phyloP scores from a whole-genome alignment of 2,329 filamentous ascomycete species.

The Diplodia intermedia region DNA sequence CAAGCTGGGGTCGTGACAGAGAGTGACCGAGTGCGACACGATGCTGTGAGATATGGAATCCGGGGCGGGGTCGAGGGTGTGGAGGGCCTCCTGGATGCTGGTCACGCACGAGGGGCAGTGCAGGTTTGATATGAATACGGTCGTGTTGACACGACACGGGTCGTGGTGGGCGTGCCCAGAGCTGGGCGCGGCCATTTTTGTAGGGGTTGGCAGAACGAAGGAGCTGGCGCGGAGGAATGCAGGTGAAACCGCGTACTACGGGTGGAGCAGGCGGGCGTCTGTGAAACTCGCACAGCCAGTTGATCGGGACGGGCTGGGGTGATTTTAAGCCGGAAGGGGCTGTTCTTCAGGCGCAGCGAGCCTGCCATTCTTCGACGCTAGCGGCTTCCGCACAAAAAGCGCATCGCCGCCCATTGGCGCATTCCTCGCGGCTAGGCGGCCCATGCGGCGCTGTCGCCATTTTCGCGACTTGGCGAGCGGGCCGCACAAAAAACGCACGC shows the following conservation, averaged over 20 bases:
- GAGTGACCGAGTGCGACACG: constrained; percentile 71
- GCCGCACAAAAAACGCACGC: constrained; percentile 36
- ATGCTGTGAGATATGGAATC: constrained; percentile 72
- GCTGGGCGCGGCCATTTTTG: constrained; percentile 32
- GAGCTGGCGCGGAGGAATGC: constrained; percentile 11
- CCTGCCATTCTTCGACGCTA: constrained; percentile 17
- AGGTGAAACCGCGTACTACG: constrained; percentile 14
- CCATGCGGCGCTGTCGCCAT: constrained; percentile 3
- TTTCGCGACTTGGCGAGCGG: constrained; percentile 14
- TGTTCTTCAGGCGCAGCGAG: constrained; percentile 9
- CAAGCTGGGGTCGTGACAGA: constrained; percentile 59
- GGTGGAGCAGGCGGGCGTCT: constrained; percentile 18
- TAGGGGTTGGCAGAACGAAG: constrained; percentile 35
- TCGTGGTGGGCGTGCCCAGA: constrained; percentile 28
- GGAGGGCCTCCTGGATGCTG: constrained; percentile 67
- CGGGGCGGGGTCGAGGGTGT: constrained; percentile 55
- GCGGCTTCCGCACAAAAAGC: constrained; percentile 28
- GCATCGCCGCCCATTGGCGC: neutral
- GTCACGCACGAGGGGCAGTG: constrained; percentile 78
- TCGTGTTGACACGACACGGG: constrained; percentile 52
- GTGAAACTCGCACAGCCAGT: constrained; percentile 11
- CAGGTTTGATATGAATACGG: constrained; percentile 74
- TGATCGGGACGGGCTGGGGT: neutral
- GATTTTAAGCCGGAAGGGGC: neutral
- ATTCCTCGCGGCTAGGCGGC: constrained; percentile 30